Evolutionary conservation across 2,329 filamentous ascomycete genomes (phyloP), one percentile per base, ranked within the genome.

Genomic region (Emergomyces africanus): DNA sequence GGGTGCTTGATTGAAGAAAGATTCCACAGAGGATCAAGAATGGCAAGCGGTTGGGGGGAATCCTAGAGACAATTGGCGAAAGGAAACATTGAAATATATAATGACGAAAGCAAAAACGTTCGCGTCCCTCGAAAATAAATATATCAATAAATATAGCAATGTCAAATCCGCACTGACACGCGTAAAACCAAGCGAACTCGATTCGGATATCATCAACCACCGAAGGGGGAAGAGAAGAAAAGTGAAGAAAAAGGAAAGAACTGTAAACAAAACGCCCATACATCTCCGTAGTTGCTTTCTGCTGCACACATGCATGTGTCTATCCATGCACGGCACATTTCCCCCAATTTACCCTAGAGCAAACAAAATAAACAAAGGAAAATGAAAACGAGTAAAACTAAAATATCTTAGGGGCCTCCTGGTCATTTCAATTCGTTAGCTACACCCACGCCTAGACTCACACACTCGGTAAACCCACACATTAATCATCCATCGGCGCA

Each of bases 401-500:
- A 46, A 23, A 46, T 46, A 4, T 23, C 42, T 23, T 48, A 48
- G 44, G 23, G 12, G 9, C 8, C 44, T 8, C 44, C 44, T 48
- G 44, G 23, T 48, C 44, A 48, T 48, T 48, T 48, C 44, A 48
- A 48, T 48, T 48, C 44, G 44, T 48, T 48, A 48, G 28, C 23
- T 18, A 48, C 12, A 48, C 14, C 12, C 35, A 37, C 4, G 5
- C 23, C 23, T 10, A 48, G 12, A 28, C 44, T 15, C 44, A 46
- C 44, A 12, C 44, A 48, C 23, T 28, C 12, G 3, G 18, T 14
- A 30, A 41, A n/a, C 14, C 9, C 25, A 44, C 41, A 48, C 12
- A 51, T 63, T 67, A 88, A 72, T 89, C 85, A 73, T 89, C 85
- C 85, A 90, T 89, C n/a, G 87, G 84, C 72, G 82, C 85, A 70